Evolutionary conservation across 2,329 filamentous ascomycete species (phyloP).

Genomic region (Fusarium illudens): DNA sequence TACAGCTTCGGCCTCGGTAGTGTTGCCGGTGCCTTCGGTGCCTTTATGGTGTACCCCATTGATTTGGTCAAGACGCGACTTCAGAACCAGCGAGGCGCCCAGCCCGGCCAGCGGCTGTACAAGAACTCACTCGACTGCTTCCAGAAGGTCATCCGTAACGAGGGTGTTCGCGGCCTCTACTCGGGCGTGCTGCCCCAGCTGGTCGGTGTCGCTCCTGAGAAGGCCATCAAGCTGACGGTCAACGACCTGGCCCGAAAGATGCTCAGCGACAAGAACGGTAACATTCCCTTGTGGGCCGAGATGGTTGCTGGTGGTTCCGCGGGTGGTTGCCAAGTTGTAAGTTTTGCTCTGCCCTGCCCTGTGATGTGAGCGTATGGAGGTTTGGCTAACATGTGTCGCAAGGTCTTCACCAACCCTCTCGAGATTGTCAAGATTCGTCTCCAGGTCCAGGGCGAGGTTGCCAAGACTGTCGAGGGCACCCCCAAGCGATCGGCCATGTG

Average conservation of each 20-base stretch:
- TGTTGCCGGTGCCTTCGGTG: conserved; percentile 93
- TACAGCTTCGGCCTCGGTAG: conserved; percentile 94
- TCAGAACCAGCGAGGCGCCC: conserved; percentile 90
- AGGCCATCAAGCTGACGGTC: conserved; percentile 98
- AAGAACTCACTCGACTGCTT: conserved; percentile 98
- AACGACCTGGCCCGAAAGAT: conserved; percentile 88
- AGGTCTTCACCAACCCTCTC: conserved; percentile 97
- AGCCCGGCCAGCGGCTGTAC: conserved; percentile 88
- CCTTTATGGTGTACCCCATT: conserved; percentile 99
- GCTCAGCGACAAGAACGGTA: conserved; percentile 78
- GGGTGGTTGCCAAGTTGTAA: conserved; percentile 94
- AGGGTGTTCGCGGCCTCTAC: conserved; percentile 89
- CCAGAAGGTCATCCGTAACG: conserved; percentile 90
- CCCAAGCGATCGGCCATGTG: conserved; percentile 94
- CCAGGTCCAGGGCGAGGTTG: conserved; percentile 95
- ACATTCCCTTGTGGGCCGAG: conserved; percentile 77
- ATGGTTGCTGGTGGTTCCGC: conserved; percentile 88
- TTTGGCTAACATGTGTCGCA: conserved; percentile 5
- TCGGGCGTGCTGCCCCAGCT: conserved; percentile 95
- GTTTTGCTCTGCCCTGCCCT: conserved; percentile 59
- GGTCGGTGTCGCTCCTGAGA: conserved; percentile 97
- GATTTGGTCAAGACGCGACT: conserved; percentile 98
- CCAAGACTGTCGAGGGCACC: conserved; percentile 82
- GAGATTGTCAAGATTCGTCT: conserved; percentile 99
- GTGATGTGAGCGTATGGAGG: not conserved